Conservation (phyloP, 257 asterid species). For the Avicennia marina region DNA sequence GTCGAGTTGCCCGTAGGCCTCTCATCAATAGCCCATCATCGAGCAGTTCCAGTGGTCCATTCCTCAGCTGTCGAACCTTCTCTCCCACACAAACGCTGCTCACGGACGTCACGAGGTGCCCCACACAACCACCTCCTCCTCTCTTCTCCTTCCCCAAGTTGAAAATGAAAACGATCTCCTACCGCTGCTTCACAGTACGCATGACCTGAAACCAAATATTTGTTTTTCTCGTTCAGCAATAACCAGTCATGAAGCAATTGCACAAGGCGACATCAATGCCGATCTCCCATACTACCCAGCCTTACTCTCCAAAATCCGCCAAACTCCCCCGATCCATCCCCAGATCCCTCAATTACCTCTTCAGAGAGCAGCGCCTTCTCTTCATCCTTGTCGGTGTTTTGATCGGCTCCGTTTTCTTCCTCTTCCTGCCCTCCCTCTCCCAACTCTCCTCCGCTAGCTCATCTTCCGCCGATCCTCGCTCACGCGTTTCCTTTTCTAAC, state of each 20-base stretch:
- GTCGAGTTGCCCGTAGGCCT: too few relatives aligned
- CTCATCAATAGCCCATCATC: too few relatives aligned
- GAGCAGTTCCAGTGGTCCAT: too few relatives aligned
- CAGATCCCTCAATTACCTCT: slow-evolving; percentile 69
- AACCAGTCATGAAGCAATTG: slow-evolving; percentile 65
- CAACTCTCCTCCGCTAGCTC: slow-evolving; percentile 24
- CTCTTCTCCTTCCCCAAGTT: too few relatives aligned
- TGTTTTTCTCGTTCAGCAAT: not conserved
- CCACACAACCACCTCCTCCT: too few relatives aligned
- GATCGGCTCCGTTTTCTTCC: slow-evolving; percentile 76
- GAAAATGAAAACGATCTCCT: too few relatives aligned
- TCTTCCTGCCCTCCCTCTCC: slow-evolving; percentile 59
- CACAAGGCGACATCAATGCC: slow-evolving; percentile 32
- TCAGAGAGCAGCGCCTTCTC: slow-evolving; percentile 77
- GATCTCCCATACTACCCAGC: not conserved
- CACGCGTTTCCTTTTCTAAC: slow-evolving; percentile 18
- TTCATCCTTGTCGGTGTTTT: slow-evolving; percentile 71
- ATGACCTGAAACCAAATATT: not conserved
- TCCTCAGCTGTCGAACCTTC: too few relatives aligned
- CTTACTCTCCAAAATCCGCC: slow-evolving; percentile 72
- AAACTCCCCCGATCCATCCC: slow-evolving; percentile 76
- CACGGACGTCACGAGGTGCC: too few relatives aligned
- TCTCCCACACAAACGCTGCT: too few relatives aligned
- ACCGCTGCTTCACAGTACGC: not conserved
- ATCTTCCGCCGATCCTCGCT: slow-evolving; percentile 11